Conservation (phyloP, 1,139 yeast species). For the Blastobotrys ciferrii region DNA sequence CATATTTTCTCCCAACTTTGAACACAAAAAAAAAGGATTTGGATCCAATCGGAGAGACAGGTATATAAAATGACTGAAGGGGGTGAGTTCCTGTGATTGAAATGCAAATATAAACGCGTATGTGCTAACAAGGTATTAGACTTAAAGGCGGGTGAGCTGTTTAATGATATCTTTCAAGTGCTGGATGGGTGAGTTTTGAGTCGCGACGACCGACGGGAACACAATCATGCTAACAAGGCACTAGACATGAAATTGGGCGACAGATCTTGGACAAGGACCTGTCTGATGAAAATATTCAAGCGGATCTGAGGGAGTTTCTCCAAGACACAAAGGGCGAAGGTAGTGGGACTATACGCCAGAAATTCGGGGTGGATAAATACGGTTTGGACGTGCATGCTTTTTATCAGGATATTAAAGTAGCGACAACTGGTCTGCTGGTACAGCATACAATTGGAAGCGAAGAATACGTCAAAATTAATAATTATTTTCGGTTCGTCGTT, state of each 20-base stretch:
- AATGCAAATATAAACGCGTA: conserved; percentile 11
- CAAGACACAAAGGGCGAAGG: conserved; percentile 9
- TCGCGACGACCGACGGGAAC: background rate
- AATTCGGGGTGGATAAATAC: conserved; percentile 18
- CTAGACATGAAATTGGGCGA: conserved; percentile 14
- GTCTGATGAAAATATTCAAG: conserved; percentile 9
- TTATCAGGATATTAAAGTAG: conserved; percentile 73
- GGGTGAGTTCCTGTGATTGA: background rate
- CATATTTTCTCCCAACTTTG: background rate
- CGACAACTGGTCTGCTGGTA: conserved; percentile 52
- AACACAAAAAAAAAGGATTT: background rate
- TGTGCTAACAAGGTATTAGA: background rate
- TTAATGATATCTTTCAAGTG: conserved; percentile 14
- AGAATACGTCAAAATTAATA: conserved; percentile 58
- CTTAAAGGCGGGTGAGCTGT: conserved; percentile 8
- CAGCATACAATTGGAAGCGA: conserved; percentile 54
- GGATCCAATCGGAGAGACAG: conserved; percentile 11
- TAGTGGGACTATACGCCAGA: conserved; percentile 18
- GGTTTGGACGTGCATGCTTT: conserved; percentile 32
- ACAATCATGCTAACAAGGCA: conserved; percentile 9
- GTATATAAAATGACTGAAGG: background rate
- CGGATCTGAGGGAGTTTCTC: conserved; percentile 14
- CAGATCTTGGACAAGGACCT: conserved; percentile 9
- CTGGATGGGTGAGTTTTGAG: conserved; percentile 12
- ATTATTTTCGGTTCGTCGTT: conserved; percentile 65